Evolutionary conservation across 192 early-diverging fungal genomes (phyloP), one percentile per base, ranked within the genome.

Genomic region (Podila epicladia): DNA sequence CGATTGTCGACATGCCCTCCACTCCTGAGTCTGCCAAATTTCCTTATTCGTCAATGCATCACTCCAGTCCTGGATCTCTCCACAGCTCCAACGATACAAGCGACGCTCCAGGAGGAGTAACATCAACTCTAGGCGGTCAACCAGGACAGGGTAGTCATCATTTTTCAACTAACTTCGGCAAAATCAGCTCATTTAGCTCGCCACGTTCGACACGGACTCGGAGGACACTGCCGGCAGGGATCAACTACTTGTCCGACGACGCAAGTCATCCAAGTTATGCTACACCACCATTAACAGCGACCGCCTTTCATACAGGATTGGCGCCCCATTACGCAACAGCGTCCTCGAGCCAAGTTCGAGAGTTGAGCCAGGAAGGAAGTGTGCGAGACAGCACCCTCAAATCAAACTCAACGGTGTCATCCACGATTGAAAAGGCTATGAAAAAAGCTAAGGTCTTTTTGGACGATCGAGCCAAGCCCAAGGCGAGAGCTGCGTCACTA

Each of bases 401-500:
- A 22, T 65, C 5, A 65, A 66, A 31, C 59, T 80, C 28, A 45
- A 64, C 12, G 65, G 77, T 20, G 5, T 80, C 77, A 3, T 72
- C 77, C 0, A 48, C 66, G 9, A 69, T 75, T 58, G 94, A 95
- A 69, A 94, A 92, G 82, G 75, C 93, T 3, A 70, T 87, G 58
- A 95, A 93, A 74, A 92, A 93, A 63, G 85, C 89, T 31, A 94
- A 91, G 67, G 87, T 85, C 50, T 95, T 96, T 78, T 68, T 95
- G 26, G 95, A 96, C 70, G 93, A 94, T 37, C 90, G 89, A 75
- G 89, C 91, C 62, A 94, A 93, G 63, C 73, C 85, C 19, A 95
- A 95, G 70, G 84, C 90, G 37, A 84, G 95, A 41, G 76, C 92
- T 15, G 72, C 75, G 13, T 87, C 89, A 15, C 76, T 96, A 24